A percentile compares a stretch with the other conserved stretches of the same genome.
These are phyloP conservation scores for Ceratocystis huliohia DNA, from an alignment of 2,329 filamentous ascomycete genomes.

Conservation along the genomic window DNA sequence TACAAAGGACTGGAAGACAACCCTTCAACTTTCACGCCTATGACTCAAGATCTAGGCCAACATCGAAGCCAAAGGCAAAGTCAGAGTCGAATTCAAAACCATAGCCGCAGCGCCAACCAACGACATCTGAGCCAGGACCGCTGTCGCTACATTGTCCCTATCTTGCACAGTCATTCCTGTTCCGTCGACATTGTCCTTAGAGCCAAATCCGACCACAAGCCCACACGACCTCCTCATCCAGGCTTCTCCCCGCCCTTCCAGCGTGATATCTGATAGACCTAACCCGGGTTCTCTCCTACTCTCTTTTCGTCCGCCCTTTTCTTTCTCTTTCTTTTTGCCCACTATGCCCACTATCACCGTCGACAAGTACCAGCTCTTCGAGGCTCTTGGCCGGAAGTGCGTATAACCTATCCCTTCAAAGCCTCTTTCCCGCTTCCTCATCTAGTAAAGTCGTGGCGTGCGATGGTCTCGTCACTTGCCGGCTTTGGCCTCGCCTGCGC, in stretches of 20 bases:
- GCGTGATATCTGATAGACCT: neutral
- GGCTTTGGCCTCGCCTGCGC: neutral
- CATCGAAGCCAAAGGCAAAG: neutral
- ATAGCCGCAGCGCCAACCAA: neutral
- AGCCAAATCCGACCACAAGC: neutral
- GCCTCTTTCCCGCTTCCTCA: neutral
- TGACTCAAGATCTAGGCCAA: constrained; percentile 14
- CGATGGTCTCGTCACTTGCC: neutral
- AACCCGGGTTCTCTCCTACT: neutral
- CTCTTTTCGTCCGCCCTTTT: neutral
- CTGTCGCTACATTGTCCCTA: neutral
- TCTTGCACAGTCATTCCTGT: neutral
- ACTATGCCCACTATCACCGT: constrained; percentile 91
- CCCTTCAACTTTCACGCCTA: constrained; percentile 9
- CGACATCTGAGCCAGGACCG: constrained; percentile 5
- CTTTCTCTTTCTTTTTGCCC: constrained; percentile 22
- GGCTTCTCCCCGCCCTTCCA: neutral
- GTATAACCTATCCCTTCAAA: constrained; percentile 23
- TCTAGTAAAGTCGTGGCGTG: neutral
- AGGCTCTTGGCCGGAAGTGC: constrained; percentile 78
- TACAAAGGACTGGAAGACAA: constrained; percentile 4
- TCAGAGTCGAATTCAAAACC: neutral
- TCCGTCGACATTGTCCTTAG: neutral
- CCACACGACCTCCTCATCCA: neutral
- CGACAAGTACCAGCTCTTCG: constrained; percentile 90